A percentile compares a stretch with the other conserved stretches of the same genome.
phyloP scores from a whole-genome alignment of 257 asterid genomes.

The Solanum tarapatanum region DNA sequence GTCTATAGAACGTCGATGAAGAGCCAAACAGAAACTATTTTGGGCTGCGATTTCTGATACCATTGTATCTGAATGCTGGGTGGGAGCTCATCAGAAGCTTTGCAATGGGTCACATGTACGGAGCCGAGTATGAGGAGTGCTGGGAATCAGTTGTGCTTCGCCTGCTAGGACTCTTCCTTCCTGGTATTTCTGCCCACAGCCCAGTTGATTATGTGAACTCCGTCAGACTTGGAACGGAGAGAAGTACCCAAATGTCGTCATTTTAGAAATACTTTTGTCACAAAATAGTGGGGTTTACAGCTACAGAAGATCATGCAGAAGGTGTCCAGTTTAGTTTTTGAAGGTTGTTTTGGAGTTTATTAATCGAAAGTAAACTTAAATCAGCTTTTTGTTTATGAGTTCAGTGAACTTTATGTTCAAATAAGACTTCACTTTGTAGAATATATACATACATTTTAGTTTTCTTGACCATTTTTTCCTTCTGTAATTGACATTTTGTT shows the following conservation, averaged over 20 bases:
- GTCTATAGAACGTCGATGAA: conserved; percentile 52
- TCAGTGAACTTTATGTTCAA: background rate
- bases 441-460: too few species aligned
- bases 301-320: background rate
- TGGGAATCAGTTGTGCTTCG: conserved; percentile 66
- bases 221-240: conserved; percentile 55
- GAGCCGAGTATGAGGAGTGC: conserved; percentile 55
- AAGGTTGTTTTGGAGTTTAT: background rate
- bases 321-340: background rate
- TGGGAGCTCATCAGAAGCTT: conserved; percentile 84
- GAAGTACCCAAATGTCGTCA: conserved; percentile 17
- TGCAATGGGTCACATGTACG: conserved; percentile 23
- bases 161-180: conserved; percentile 51
- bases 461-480: background rate
- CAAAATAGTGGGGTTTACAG: background rate
- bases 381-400: background rate
- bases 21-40: conserved; percentile 84
- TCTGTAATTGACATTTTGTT: background rate
- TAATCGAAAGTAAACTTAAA: background rate
- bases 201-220: conserved; percentile 83
- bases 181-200: conserved; percentile 78
- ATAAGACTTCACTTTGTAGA: background rate
- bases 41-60: conserved; percentile 49
- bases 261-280: conserved; percentile 3
- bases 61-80: conserved; percentile 43